These are phyloP conservation scores for Globisporangium viniferum DNA, from an alignment of 352 stramenopile genomes.

Conservation along the genomic window DNA sequence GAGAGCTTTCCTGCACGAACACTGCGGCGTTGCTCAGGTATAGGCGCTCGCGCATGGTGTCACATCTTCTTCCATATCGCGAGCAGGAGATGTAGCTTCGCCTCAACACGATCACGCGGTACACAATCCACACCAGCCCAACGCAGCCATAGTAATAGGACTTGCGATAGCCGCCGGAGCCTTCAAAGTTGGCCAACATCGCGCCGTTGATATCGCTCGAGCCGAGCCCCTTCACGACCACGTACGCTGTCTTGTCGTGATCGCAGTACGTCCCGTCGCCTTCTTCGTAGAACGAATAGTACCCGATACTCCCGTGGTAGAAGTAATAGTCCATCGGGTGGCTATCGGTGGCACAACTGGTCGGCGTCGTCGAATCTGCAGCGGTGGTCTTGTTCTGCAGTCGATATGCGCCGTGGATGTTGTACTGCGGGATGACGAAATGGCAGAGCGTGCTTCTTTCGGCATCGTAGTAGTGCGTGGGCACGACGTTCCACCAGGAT, in stretches of 20 bases:
- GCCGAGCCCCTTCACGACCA: background rate
- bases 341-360: conserved; percentile 11
- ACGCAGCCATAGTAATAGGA: conserved; percentile 26
- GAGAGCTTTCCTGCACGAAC: background rate
- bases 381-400: conserved; percentile 6
- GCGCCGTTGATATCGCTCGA: background rate
- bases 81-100: conserved; percentile 20
- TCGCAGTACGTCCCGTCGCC: conserved; percentile 18
- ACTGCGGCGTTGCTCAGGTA: background rate
- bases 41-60: background rate
- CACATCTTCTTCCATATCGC: background rate
- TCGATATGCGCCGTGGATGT: conserved; percentile 23
- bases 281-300: conserved; percentile 31
- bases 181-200: background rate
- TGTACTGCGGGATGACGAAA: conserved; percentile 21
- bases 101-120: conserved; percentile 19
- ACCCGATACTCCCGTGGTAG: conserved; percentile 27
- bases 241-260: conserved; percentile 16
- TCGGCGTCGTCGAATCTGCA: background rate
- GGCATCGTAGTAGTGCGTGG: conserved; percentile 25
- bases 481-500: conserved; percentile 6
- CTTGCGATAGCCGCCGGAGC: conserved; percentile 13
- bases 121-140: conserved; percentile 21
- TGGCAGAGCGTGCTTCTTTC: conserved; percentile 19
- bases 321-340: conserved; percentile 24